phyloP scores from a whole-genome alignment of 2,329 filamentous ascomycete species.

The Claviceps pazoutovae region DNA sequence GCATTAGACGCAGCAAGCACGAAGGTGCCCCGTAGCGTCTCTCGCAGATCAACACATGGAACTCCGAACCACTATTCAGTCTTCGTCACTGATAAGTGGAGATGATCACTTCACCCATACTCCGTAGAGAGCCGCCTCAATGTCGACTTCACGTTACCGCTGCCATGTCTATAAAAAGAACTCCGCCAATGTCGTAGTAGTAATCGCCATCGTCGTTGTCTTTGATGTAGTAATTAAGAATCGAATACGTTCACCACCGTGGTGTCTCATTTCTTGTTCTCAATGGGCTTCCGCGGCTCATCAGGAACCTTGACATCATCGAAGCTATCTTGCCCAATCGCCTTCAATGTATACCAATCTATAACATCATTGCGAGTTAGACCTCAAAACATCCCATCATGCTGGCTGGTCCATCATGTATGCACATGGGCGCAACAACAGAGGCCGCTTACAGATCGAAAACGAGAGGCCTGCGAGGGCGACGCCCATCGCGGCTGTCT shows the following conservation, averaged over 20 bases:
- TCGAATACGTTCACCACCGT: no score
- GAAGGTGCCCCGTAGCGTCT: background rate
- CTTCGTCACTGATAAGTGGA: background rate
- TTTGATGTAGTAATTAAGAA: no score
- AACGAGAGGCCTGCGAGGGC: no score
- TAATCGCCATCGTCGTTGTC: no score
- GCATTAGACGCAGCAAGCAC: no score
- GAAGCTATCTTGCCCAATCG: constrained; percentile 93
- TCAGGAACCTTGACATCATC: constrained; percentile 87
- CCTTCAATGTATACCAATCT: constrained; percentile 56
- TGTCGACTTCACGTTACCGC: background rate
- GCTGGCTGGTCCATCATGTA: background rate
- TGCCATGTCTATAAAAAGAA: background rate
- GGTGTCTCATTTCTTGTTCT: constrained; percentile 4
- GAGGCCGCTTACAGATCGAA: constrained; percentile 59
- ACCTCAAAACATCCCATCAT: background rate
- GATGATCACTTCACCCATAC: background rate
- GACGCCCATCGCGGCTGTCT: constrained; percentile 48
- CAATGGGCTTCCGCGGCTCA: constrained; percentile 39
- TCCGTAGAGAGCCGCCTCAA: background rate
- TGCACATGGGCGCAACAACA: background rate
- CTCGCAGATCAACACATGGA: background rate
- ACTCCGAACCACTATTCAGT: background rate
- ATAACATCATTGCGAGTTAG: background rate
- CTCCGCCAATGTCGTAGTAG: background rate